These are phyloP conservation scores for Echeveria elegans DNA, from an alignment of 164 flowering plant genomes.

Conservation along the genomic window DNA sequence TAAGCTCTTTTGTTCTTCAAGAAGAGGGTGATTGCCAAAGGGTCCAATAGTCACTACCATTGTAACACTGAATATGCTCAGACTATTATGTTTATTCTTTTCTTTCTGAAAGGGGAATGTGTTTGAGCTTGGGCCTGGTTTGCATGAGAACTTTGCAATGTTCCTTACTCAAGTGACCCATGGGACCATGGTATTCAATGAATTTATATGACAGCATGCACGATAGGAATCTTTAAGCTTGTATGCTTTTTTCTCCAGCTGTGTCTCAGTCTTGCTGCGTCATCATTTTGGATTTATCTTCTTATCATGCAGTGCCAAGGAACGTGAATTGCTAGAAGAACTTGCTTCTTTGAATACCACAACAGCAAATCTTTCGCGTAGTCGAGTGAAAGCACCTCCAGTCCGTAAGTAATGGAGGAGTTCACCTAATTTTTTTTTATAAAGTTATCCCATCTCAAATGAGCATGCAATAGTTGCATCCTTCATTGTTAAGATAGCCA, in stretches of 20 bases:
- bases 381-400: constrained; percentile 44
- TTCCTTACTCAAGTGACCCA: neutral
- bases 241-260: neutral
- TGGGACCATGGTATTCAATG: neutral
- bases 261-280: neutral
- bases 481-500: too few species aligned
- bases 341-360: constrained; percentile 42
- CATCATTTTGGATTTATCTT: neutral
- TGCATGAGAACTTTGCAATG: neutral
- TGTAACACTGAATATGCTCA: neutral
- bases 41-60: neutral
- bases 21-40: neutral
- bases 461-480: too few species aligned
- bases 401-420: constrained; percentile 30
- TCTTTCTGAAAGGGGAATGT: neutral
- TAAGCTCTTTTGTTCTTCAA: too few species aligned
- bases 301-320: constrained; percentile 42
- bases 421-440: too few species aligned
- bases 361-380: constrained; percentile 32
- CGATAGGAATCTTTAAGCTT: neutral
- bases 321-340: constrained; percentile 88
- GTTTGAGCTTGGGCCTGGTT: neutral
- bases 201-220: neutral
- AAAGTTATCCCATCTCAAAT: too few species aligned
- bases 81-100: neutral